Evolutionary conservation across 2,329 filamentous ascomycete genomes (phyloP).

Genomic region (Neofusicoccum sp.): DNA sequence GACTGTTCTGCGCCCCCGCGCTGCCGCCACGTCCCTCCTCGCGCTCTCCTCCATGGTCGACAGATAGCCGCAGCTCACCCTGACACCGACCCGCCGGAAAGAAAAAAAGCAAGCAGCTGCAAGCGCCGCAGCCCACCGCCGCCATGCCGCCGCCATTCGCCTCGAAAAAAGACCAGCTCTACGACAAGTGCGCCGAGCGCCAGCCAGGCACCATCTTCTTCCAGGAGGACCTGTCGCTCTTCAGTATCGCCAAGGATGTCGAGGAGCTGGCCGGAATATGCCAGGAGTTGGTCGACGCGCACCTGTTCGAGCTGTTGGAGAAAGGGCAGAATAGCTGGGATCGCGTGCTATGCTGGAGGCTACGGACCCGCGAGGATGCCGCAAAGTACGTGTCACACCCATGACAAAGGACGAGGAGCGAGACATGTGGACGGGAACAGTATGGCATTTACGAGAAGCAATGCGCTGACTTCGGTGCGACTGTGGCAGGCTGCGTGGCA

Average conservation of each 20-base stretch:
- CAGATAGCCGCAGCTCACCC: not conserved
- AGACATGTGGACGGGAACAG: too few relatives aligned
- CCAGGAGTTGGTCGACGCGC: slow-evolving; percentile 37
- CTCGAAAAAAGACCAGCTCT: slow-evolving; percentile 35
- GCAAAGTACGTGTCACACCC: slow-evolving; percentile 34
- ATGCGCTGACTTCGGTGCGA: not conserved
- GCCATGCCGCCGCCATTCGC: not conserved
- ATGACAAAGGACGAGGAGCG: not conserved
- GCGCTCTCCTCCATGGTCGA: slow-evolving; percentile 16
- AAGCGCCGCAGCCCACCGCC: not conserved
- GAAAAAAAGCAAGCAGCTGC: not conserved
- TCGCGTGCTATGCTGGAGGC: slow-evolving; percentile 40
- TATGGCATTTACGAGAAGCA: not conserved
- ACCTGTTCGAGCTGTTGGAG: slow-evolving; percentile 41
- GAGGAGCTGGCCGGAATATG: slow-evolving; percentile 35
- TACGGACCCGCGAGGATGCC: slow-evolving; percentile 38
- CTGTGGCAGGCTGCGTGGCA: slow-evolving; percentile 41
- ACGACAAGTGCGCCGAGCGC: slow-evolving; percentile 41
- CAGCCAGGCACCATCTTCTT: slow-evolving; percentile 41
- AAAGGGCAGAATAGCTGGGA: slow-evolving; percentile 31
- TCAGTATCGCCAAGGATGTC: slow-evolving; percentile 40
- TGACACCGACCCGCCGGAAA: not conserved
- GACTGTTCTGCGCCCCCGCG: not conserved
- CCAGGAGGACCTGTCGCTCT: slow-evolving; percentile 40
- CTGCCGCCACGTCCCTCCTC: not conserved